phyloP scores from a whole-genome alignment of 1,284 basidiomycete genomes.

The Heimioporus punctisporus region DNA sequence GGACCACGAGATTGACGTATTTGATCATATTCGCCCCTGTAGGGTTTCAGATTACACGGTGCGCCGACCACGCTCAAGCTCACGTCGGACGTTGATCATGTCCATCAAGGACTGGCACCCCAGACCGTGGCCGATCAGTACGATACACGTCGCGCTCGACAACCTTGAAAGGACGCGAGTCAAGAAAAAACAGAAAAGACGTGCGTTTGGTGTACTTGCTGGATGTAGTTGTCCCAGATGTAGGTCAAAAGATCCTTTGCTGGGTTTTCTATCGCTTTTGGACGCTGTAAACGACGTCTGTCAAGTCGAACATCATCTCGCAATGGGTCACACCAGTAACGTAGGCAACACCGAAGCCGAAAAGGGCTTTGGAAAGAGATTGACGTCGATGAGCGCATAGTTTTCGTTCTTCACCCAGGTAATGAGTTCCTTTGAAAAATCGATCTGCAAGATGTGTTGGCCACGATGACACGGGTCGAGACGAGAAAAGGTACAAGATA shows the following conservation, averaged over 20 bases:
- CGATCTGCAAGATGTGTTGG: slow-evolving; percentile 57
- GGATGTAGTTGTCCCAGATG: slow-evolving; percentile 95
- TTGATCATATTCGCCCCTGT: slow-evolving; percentile 55
- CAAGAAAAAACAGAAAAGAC: not conserved
- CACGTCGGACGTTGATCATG: slow-evolving; percentile 73
- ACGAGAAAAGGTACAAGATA: slow-evolving; percentile 62
- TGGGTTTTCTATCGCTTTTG: slow-evolving; percentile 26
- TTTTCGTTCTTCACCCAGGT: slow-evolving; percentile 70
- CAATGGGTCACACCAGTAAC: slow-evolving; percentile 31
- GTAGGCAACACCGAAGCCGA: slow-evolving; percentile 31
- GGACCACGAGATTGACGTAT: slow-evolving; percentile 70
- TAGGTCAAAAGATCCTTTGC: slow-evolving; percentile 70
- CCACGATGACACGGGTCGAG: not conserved
- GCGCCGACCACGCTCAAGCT: slow-evolving; percentile 20
- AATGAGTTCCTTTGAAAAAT: slow-evolving; percentile 82
- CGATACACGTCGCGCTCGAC: slow-evolving; percentile 67
- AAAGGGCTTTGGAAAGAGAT: slow-evolving; percentile 75
- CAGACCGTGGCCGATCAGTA: slow-evolving; percentile 88
- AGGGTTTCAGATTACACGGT: slow-evolving; percentile 2
- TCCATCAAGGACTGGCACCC: slow-evolving; percentile 79
- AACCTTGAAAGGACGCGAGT: slow-evolving; percentile 46
- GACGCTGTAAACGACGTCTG: slow-evolving; percentile 17
- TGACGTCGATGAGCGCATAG: slow-evolving; percentile 87
- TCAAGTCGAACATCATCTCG: not conserved
- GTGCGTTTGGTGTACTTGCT: slow-evolving; percentile 50